phyloP scores from a whole-genome alignment of 2,329 filamentous ascomycete genomes.

The Scedosporium minutisporum region DNA sequence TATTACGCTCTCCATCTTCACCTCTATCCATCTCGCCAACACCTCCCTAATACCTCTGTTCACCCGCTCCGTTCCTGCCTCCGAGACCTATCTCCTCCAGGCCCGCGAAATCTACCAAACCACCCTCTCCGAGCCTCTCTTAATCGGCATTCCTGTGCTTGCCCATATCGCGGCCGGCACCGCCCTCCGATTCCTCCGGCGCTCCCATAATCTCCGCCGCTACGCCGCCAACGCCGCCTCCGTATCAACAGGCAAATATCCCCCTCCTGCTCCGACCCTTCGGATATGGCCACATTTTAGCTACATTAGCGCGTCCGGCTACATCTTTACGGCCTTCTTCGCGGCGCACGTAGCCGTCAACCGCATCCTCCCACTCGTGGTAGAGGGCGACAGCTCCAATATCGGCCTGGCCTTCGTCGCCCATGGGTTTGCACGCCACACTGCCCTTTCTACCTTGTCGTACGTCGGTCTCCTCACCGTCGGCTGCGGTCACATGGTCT shows the following conservation, averaged over 20 bases:
- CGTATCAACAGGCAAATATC: constrained; percentile 14
- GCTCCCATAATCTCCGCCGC: constrained; percentile 58
- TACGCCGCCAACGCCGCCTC: constrained; percentile 61
- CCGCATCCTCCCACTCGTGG: constrained; percentile 60
- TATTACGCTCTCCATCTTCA: constrained; percentile 72
- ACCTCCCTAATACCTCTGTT: constrained; percentile 71
- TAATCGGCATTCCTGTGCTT: constrained; percentile 65
- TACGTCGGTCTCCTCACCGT: constrained; percentile 60
- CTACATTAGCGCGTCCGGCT: constrained; percentile 64
- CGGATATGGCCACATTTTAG: constrained; percentile 61
- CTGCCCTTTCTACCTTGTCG: constrained; percentile 53
- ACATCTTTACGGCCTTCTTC: constrained; percentile 55
- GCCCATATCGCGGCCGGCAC: constrained; percentile 72
- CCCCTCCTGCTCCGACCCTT: constrained; percentile 3
- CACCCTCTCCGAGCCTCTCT: constrained; percentile 64
- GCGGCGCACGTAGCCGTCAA: constrained; percentile 67
- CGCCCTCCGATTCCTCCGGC: constrained; percentile 64
- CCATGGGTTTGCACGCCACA: constrained; percentile 72
- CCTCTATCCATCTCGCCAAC: constrained; percentile 67
- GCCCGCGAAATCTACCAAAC: constrained; percentile 90
- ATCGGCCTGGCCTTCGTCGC: constrained; percentile 75
- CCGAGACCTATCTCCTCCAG: constrained; percentile 81
- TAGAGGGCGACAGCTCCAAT: constrained; percentile 79
- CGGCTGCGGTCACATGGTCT: constrained; percentile 69
- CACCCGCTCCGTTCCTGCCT: constrained; percentile 61